A percentile compares a stretch with the other conserved stretches of the same genome.
These are phyloP conservation scores for Peltaster fructicola DNA, from an alignment of 2,329 filamentous ascomycete genomes.

Conservation along the genomic window DNA sequence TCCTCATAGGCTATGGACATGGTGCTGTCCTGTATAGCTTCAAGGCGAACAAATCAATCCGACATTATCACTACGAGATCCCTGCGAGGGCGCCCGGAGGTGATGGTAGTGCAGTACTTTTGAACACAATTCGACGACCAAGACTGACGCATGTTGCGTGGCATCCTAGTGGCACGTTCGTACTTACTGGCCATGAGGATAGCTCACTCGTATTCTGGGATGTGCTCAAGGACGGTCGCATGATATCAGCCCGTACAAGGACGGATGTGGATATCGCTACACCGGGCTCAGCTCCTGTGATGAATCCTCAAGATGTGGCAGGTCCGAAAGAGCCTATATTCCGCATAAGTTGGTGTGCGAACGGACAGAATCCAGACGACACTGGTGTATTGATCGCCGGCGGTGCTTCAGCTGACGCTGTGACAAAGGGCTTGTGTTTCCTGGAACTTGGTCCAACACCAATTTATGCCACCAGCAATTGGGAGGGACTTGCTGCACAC, in stretches of 20 bases:
- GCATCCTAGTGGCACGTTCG: constrained; percentile 87
- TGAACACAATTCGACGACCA: constrained; percentile 49
- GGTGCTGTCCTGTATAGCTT: constrained; percentile 86
- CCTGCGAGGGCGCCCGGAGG: constrained; percentile 70
- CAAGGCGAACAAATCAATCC: constrained; percentile 66
- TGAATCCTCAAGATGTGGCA: constrained; percentile 37
- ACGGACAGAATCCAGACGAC: constrained; percentile 71
- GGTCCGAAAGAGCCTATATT: constrained; percentile 64
- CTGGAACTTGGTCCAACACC: constrained; percentile 80
- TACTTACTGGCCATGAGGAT: constrained; percentile 77
- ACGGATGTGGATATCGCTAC: constrained; percentile 57
- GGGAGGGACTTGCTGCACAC: constrained; percentile 65
- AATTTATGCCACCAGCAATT: constrained; percentile 77
- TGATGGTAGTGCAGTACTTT: constrained; percentile 44
- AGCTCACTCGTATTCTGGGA: constrained; percentile 91
- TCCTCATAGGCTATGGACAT: constrained; percentile 78
- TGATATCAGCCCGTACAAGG: constrained; percentile 69
- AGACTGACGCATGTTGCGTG: constrained; percentile 68
- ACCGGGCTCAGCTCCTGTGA: constrained; percentile 23
- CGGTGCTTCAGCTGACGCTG: constrained; percentile 49
- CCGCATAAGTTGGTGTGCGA: constrained; percentile 81
- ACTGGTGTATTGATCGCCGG: constrained; percentile 77
- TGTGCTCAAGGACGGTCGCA: constrained; percentile 53
- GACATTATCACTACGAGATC: constrained; percentile 70
- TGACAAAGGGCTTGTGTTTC: constrained; percentile 65